phyloP scores from a whole-genome alignment of 2,329 filamentous ascomycete genomes.

The Boeremia exigua region DNA sequence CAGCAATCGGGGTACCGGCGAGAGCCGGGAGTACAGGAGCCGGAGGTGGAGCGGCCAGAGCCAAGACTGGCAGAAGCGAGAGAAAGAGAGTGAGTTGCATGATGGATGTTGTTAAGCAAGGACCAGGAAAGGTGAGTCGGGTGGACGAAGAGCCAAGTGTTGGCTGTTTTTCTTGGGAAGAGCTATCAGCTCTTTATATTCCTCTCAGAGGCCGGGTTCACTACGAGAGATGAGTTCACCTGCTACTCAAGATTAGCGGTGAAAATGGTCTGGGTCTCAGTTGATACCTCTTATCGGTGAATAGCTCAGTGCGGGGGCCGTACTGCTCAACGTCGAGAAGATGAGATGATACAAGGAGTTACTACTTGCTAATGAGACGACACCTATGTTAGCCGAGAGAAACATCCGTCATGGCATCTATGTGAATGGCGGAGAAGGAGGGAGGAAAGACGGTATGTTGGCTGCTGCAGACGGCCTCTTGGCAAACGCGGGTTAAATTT shows the following conservation, averaged over 20 bases:
- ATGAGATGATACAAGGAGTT: constrained; percentile 41
- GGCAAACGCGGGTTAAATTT: constrained; percentile 41
- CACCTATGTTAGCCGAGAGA: constrained; percentile 35
- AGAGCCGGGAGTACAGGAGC: constrained; percentile 50
- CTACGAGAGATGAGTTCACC: constrained; percentile 30
- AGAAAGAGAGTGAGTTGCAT: constrained; percentile 51
- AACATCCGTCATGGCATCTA: constrained; percentile 14
- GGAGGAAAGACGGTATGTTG: constrained; percentile 15
- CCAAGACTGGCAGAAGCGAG: constrained; percentile 44
- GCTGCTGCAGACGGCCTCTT: constrained; percentile 31
- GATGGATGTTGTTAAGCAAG: constrained; percentile 33
- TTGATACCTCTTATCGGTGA: constrained; percentile 21
- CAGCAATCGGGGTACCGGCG: constrained; percentile 46
- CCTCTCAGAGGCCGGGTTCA: constrained; percentile 17
- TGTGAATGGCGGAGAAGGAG: constrained; percentile 25
- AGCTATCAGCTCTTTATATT: constrained; percentile 40
- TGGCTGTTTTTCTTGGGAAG: constrained; percentile 30
- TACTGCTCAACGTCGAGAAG: constrained; percentile 35
- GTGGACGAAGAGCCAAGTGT: constrained; percentile 32
- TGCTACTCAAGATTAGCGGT: constrained; percentile 40
- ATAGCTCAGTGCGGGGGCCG: constrained; percentile 35
- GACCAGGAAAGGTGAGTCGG: constrained; percentile 19
- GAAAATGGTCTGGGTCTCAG: constrained; percentile 21
- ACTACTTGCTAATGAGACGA: constrained; percentile 30
- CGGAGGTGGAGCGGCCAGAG: constrained; percentile 41